Evolutionary conservation across 116 monocot genomes (phyloP), one percentile per base, ranked within the genome.

Genomic region (Trichopus zeylanicus): DNA sequence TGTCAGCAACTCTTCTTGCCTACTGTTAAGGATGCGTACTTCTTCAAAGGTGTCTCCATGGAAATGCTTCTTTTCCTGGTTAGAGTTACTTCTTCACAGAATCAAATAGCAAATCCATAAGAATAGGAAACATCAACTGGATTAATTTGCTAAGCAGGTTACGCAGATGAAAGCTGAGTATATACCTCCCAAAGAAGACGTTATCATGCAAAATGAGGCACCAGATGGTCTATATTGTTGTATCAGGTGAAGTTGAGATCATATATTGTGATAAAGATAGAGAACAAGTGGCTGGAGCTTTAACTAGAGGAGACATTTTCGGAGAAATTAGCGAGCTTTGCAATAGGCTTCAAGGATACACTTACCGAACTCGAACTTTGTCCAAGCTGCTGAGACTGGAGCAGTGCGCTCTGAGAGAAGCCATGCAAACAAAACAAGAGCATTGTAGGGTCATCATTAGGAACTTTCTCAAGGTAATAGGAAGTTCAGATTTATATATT

Each of bases 381-480:
- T 81, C 75, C 31, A 90, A 95, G 67, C 72, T 90, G 3, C 55
- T 95, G 57, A 72, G 76, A 67, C 51, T 95, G 56, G 87, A 76
- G 68, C 74, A 75, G 39, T 74, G 30, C 53, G 67, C 67, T 18
- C 84, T 95, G 29, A 67, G 72, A 55, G 90, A 95, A 71, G 79
- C 87, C 29, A 83, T 95, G 87, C 76, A 78, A 54, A 64, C 60
- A 57, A 79, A 79, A 59, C 83, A 68, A 47, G 84, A 87, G 31
- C 90, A 95, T 60, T 64, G 77, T 54, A 48, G 72, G 1, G 34
- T 70, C 32, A 84, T 95, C 60, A 77, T 81, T 29, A 84, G 60
- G 70, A 95, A 95, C 66, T 86, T 95, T 62, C 70, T 86, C 24
- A 89, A 81, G 89, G 94, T 89, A 79, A 58, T 19, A n/a, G n/a